These are phyloP conservation scores for Stylonectria norvegica DNA, from an alignment of 2,329 filamentous ascomycete genomes.

Conservation along the genomic window DNA sequence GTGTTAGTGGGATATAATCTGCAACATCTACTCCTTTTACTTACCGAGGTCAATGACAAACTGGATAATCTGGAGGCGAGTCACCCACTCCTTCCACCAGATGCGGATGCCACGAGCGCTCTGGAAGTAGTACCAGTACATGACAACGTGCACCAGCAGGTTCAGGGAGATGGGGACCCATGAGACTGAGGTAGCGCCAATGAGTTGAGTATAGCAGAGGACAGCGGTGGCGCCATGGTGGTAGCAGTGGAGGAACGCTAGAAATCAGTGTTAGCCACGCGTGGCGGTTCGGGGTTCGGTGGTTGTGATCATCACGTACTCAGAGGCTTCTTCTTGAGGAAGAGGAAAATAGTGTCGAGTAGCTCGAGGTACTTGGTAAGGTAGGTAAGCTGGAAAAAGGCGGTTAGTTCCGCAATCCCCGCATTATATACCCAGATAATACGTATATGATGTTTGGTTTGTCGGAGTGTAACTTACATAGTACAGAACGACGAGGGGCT, in stretches of 20 bases:
- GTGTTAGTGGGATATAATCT: conserved; percentile 18
- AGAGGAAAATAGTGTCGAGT: conserved; percentile 91
- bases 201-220: conserved; percentile 95
- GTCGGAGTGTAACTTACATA: conserved; percentile 83
- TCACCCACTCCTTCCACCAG: conserved; percentile 99
- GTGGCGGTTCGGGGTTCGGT: too few species aligned
- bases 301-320: too few species aligned
- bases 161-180: conserved; percentile 95
- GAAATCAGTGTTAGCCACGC: conserved; percentile 29
- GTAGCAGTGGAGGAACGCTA: conserved; percentile 96
- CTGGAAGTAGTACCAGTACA: conserved; percentile 99
- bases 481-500: conserved; percentile 89
- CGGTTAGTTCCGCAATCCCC: too few species aligned
- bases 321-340: conserved; percentile 99
- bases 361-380: conserved; percentile 97
- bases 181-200: conserved; percentile 87
- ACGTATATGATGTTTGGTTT: too few species aligned
- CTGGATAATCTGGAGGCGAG: conserved; percentile 92
- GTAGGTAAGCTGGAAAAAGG: conserved; percentile 74
- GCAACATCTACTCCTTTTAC: conserved; percentile 36
- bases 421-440: too few species aligned
- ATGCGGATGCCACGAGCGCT: conserved; percentile 90
- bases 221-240: conserved; percentile 96
- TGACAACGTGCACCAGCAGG: conserved; percentile 90
- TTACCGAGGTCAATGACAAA: conserved; percentile 94